Conservation (phyloP, 2,329 filamentous ascomycete species). For the Arthroderma uncinatum region DNA sequence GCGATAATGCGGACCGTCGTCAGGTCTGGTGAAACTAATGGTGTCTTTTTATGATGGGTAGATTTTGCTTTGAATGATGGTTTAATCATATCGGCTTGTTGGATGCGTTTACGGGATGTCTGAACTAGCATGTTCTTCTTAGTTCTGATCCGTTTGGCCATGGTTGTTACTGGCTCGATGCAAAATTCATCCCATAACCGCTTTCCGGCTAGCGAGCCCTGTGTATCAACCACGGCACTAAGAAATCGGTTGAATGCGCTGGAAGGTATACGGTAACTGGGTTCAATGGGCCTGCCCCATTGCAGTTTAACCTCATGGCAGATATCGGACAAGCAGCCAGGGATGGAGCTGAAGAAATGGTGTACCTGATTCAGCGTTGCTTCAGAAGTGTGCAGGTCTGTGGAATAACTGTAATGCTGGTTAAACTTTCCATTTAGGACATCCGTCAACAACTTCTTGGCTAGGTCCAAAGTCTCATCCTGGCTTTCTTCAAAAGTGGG, state of each 20-base stretch:
- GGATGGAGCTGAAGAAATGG: slow-evolving; percentile 24
- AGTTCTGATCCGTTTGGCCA: slow-evolving; percentile 12
- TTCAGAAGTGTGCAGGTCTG: slow-evolving; percentile 2
- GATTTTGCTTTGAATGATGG: slow-evolving; percentile 11
- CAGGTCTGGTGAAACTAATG: slow-evolving; percentile 25
- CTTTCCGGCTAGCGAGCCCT: slow-evolving; percentile 39
- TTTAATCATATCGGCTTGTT: not conserved
- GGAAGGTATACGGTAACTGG: slow-evolving; percentile 23
- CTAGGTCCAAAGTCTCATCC: slow-evolving; percentile 18
- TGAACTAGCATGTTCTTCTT: not conserved
- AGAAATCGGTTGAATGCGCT: slow-evolving; percentile 44
- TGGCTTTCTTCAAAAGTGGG: slow-evolving; percentile 9
- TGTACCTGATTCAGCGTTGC: slow-evolving; percentile 22
- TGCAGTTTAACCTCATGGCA: slow-evolving; percentile 17
- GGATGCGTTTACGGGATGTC: not conserved
- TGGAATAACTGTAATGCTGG: slow-evolving; percentile 13
- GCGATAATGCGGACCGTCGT: slow-evolving; percentile 30
- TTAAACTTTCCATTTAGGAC: slow-evolving; percentile 29
- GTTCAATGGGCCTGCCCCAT: slow-evolving; percentile 15
- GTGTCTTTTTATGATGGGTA: slow-evolving; percentile 19
- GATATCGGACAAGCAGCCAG: slow-evolving; percentile 23
- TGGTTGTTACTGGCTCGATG: slow-evolving; percentile 19
- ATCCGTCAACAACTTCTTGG: slow-evolving; percentile 25
- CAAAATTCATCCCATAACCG: slow-evolving; percentile 42
- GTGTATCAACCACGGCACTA: slow-evolving; percentile 41